Base-by-base conservation (phyloP, 768 basidiomycete genomes). In the Pulveroboletus sp. region DNA sequence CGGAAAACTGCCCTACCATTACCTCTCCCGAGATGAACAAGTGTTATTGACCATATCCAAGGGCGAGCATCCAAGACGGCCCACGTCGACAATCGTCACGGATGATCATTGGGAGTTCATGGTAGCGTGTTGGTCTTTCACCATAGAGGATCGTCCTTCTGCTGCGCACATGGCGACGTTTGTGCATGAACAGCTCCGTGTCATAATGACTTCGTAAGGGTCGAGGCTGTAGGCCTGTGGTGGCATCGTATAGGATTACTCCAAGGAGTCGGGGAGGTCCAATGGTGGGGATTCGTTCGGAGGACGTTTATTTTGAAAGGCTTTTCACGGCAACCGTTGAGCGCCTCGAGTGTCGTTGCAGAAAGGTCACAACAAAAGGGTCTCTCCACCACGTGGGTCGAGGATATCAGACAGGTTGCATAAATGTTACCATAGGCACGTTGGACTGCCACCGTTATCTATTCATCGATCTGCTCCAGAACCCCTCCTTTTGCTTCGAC, bases 121-220 rank as follows among this genome's bases (percentile, higher is more conserved):
- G 50, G 50, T 45, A 30, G 6, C 4, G 16, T 64, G 65, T 43
- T 67, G 63, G 63, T 63, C 57, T 4, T 69, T 63, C 30, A 64
- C 63, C 13, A 32, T 48, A 58, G 7, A 17, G 55, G 59, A 45
- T 46, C 62, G 76, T 34, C 74, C 75, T 8, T 56, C 57, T 19
- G 57, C 58, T 27, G 42, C 37, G 19, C 66, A 69, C 24, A 62
- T 73, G 31, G 46, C 56, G 3, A 10, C n/a, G 4, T 66, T 66
- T 17, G 55, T 55, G 17, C 49, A 48, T 5, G 49, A 55, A 11
- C 53, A 61, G n/a, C 19, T 63, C 4, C 24, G 50, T 20, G 50
- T 11, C 0, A 46, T 56, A 11, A 36, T 31, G 3, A 32, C 4
- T 1, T 50, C 49, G 11, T 16, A n/a, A 29, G 37, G 48, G 34